These are phyloP conservation scores for Coemansia umbellata DNA, from an alignment of 192 early-diverging fungal genomes.

Conservation along the genomic window DNA sequence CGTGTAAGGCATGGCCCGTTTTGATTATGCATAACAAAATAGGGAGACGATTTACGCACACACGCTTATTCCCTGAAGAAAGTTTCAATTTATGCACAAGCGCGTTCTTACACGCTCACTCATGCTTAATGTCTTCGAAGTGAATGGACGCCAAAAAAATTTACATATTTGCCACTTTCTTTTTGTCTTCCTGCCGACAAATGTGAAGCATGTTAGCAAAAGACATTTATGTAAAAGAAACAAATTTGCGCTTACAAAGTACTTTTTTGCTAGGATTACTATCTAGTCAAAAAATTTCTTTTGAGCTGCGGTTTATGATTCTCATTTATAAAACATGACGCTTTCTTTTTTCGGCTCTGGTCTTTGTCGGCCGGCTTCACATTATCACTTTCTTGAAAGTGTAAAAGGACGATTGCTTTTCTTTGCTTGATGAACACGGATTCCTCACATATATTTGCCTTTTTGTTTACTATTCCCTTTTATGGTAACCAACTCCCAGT, in stretches of 20 bases:
- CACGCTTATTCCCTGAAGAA: background rate
- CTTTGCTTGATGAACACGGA: background rate
- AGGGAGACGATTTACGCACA: conserved; percentile 3
- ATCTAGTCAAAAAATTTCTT: no score
- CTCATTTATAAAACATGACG: no score
- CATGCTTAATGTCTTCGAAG: conserved; percentile 1
- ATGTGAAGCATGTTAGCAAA: background rate
- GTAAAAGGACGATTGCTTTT: background rate
- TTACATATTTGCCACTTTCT: background rate
- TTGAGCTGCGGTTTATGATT: no score
- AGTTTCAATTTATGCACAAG: conserved; percentile 13
- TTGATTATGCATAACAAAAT: background rate
- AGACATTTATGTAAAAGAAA: no score
- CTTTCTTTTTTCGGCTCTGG: background rate
- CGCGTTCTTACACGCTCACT: background rate
- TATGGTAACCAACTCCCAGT: no score
- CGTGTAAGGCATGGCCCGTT: background rate
- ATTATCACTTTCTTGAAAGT: background rate
- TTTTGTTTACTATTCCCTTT: conserved; percentile 1
- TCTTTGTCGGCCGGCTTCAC: background rate
- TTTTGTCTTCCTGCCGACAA: background rate
- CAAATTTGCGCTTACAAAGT: no score
- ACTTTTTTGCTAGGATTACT: no score
- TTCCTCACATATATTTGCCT: conserved; percentile 3
- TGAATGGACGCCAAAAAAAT: no score